phyloP scores from a whole-genome alignment of 2,329 filamentous ascomycete genomes.

The Biscogniauxia marginata region DNA sequence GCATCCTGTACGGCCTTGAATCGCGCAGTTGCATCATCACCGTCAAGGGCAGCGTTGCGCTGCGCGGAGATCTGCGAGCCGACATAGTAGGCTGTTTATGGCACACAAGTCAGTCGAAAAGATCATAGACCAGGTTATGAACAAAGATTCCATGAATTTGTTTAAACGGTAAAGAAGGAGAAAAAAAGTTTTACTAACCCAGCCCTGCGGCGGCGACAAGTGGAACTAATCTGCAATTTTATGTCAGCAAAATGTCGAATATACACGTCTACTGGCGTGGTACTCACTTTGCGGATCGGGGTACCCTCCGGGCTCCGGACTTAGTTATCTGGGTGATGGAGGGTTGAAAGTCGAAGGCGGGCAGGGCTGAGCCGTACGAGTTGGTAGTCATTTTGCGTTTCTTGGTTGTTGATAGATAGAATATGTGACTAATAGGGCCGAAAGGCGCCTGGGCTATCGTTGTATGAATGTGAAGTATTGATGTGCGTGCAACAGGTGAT shows the following conservation, averaged over 20 bases:
- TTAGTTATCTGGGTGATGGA: slow-evolving; percentile 2
- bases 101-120: not conserved
- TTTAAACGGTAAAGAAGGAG: not conserved
- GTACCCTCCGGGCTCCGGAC: not conserved
- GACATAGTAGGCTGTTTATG: slow-evolving; percentile 1
- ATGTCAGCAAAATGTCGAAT: too few relatives aligned
- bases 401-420: not conserved
- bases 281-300: slow-evolving; percentile 1
- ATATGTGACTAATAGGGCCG: too few relatives aligned
- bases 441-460: too few relatives aligned
- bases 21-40: not conserved
- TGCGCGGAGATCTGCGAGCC: not conserved
- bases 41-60: not conserved
- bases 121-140: not conserved
- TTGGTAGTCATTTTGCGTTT: slow-evolving; percentile 16
- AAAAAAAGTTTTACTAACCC: not conserved
- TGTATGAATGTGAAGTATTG: too few relatives aligned
- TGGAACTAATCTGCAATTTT: not conserved
- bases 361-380: slow-evolving; percentile 12
- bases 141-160: too few relatives aligned
- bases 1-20: not conserved
- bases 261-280: too few relatives aligned
- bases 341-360: slow-evolving; percentile 6
- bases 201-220: slow-evolving; percentile 2
- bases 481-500: too few relatives aligned